Evolutionary conservation across 805 yeast genomes (phyloP).

Genomic region (Wickerhamiella lipophila): DNA sequence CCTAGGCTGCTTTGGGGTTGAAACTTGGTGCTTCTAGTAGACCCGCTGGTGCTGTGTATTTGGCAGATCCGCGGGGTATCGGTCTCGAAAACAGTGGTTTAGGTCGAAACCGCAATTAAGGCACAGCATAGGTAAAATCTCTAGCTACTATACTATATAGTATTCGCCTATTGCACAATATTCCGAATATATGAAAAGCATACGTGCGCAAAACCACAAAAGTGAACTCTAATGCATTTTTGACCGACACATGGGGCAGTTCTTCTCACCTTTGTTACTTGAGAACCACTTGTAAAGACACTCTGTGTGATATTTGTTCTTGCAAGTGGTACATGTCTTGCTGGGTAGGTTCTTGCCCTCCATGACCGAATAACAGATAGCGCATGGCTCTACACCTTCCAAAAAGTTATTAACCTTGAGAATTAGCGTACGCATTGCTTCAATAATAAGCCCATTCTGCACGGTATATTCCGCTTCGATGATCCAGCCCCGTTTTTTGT

Average conservation of each 20-base stretch:
- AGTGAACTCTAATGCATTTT: neutral
- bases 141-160: too few species aligned
- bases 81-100: too few species aligned
- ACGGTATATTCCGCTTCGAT: constrained; percentile 77
- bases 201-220: too few species aligned
- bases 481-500: constrained; percentile 90
- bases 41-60: too few species aligned
- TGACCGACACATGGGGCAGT: constrained; percentile 85
- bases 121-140: too few species aligned
- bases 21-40: too few species aligned
- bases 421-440: constrained; percentile 48
- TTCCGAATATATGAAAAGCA: too few species aligned
- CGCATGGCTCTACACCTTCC: constrained; percentile 92
- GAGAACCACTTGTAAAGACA: constrained; percentile 96
- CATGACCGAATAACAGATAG: constrained; percentile 85
- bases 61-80: too few species aligned
- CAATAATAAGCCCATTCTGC: constrained; percentile 39
- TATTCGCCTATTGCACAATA: too few species aligned
- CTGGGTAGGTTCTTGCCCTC: constrained; percentile 87
- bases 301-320: constrained; percentile 87
- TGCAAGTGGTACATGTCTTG: constrained; percentile 78
- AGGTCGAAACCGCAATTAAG: too few species aligned
- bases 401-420: constrained; percentile 67
- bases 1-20: too few species aligned
- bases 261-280: constrained; percentile 71